These are phyloP conservation scores for Plasmodium vinckei DNA, from an alignment of 169 alveolate species.

Conservation along the genomic window DNA sequence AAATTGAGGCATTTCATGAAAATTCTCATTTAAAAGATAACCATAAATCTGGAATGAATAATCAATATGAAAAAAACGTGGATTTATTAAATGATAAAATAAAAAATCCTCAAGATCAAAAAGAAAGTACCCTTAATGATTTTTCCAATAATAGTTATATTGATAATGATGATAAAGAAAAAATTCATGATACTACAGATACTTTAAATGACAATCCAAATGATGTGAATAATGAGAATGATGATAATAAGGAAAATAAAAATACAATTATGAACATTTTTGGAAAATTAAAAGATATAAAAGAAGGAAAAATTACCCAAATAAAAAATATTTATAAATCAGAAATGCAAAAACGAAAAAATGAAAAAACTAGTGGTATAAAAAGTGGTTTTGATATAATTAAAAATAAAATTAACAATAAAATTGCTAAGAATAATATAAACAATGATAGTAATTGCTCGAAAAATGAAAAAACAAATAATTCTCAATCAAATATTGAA, in stretches of 20 bases:
- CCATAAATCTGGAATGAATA: too few relatives aligned
- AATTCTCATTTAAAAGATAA: too few relatives aligned
- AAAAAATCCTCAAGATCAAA: constrained; percentile 1
- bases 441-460: not conserved
- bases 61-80: too few relatives aligned
- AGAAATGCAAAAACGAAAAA: too few relatives aligned
- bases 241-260: constrained; percentile 10
- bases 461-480: too few relatives aligned
- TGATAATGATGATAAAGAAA: not conserved
- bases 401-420: constrained; percentile 24
- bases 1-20: too few relatives aligned
- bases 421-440: constrained; percentile 2
- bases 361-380: constrained; percentile 21
- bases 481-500: too few relatives aligned
- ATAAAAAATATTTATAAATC: constrained; percentile 66
- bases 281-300: constrained; percentile 51
- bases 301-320: constrained; percentile 61
- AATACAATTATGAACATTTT: constrained; percentile 21
- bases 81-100: too few relatives aligned
- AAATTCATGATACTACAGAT: not conserved
- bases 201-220: not conserved
- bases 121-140: not conserved
- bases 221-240: not conserved
- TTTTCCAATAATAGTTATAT: constrained; percentile 11
- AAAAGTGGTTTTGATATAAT: constrained; percentile 40